phyloP scores from a whole-genome alignment of 805 yeast genomes.

The Schwanniomyces pseudopolymorphus region DNA sequence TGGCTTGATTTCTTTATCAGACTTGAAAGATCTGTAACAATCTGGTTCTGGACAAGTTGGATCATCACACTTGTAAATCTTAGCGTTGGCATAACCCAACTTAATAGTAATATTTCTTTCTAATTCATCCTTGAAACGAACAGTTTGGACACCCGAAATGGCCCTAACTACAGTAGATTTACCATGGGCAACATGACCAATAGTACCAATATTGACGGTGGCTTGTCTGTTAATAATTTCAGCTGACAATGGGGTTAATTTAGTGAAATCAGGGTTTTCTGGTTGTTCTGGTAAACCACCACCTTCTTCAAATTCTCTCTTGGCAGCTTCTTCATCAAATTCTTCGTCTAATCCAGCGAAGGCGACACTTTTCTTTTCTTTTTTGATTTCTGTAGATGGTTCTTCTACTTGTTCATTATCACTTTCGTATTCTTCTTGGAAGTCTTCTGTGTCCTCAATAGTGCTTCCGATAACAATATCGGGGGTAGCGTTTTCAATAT shows the following conservation, averaged over 20 bases:
- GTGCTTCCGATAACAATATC: constrained; percentile 73
- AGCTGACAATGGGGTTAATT: constrained; percentile 83
- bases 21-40: constrained; percentile 90
- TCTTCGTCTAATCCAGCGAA: constrained; percentile 73
- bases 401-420: constrained; percentile 47
- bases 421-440: constrained; percentile 53
- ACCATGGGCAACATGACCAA: constrained; percentile 96
- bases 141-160: constrained; percentile 98
- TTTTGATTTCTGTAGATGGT: constrained; percentile 34
- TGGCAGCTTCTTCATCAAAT: constrained; percentile 72
- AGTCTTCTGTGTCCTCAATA: constrained; percentile 36
- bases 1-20: constrained; percentile 93
- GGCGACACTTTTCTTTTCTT: constrained; percentile 70
- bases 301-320: constrained; percentile 91
- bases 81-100: constrained; percentile 98
- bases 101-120: constrained; percentile 99
- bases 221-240: constrained; percentile 99
- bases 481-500: constrained; percentile 82
- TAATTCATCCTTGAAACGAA: constrained; percentile 96
- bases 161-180: constrained; percentile 92
- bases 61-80: constrained; percentile 90
- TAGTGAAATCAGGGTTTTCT: constrained; percentile 76
- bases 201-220: constrained; percentile 96
- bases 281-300: constrained; percentile 99
- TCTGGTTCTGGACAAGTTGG: constrained; percentile 89